phyloP scores from a whole-genome alignment of 1,284 basidiomycete species.

The Xerocomus nothofagi region DNA sequence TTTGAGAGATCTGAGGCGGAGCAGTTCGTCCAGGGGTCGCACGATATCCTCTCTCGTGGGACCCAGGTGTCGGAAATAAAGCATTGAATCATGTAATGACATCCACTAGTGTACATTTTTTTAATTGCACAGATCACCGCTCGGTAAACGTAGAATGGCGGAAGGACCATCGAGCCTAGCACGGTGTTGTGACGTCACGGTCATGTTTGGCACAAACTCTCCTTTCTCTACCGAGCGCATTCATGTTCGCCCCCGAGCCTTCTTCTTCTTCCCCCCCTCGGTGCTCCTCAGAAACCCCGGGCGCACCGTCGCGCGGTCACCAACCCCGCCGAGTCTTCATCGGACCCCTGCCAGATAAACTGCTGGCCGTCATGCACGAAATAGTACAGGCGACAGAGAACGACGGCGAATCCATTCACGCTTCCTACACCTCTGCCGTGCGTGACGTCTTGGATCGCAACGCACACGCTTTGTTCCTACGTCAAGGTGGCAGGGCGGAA shows the following conservation, averaged over 20 bases:
- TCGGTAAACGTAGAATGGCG: conserved; percentile 15
- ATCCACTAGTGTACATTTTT: conserved; percentile 3
- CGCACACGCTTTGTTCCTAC: conserved; percentile 62
- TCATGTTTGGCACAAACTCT: too few species aligned
- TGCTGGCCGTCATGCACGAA: conserved; percentile 36
- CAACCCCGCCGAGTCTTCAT: conserved; percentile 50
- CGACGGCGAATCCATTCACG: conserved; percentile 37
- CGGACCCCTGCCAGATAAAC: conserved; percentile 64
- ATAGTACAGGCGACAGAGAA: conserved; percentile 2
- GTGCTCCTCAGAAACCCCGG: background rate
- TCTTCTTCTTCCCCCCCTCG: background rate
- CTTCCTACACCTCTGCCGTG: conserved; percentile 35
- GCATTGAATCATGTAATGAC: conserved; percentile 17
- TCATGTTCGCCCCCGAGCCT: conserved; percentile 7
- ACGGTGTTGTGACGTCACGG: conserved; percentile 25
- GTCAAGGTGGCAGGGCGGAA: conserved; percentile 57
- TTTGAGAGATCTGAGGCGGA: conserved; percentile 78
- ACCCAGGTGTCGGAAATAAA: conserved; percentile 29
- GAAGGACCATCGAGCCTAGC: background rate
- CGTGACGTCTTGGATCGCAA: conserved; percentile 48
- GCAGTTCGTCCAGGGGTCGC: conserved; percentile 59
- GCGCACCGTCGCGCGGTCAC: background rate
- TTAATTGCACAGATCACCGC: conserved; percentile 24
- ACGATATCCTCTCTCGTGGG: conserved; percentile 42
- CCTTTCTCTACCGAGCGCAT: background rate